Conservation (phyloP, 1,139 yeast genomes). For the Candida glucosophila region DNA sequence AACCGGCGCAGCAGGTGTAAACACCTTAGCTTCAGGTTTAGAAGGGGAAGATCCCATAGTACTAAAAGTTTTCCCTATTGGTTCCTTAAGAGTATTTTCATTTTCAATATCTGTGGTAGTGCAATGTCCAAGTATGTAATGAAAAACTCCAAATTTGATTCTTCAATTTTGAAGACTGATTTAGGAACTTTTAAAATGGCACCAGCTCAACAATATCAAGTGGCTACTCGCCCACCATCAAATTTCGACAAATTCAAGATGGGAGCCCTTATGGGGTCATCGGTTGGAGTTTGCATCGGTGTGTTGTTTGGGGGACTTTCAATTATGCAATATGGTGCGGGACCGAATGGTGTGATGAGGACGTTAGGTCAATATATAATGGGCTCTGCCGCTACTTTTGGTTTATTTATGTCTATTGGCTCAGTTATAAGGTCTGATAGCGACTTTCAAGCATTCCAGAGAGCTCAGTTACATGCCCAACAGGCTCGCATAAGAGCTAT, state of each 20-base stretch:
- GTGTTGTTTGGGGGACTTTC: slow-evolving; percentile 91
- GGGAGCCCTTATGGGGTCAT: slow-evolving; percentile 96
- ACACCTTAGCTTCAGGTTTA: slow-evolving; percentile 57
- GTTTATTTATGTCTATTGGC: slow-evolving; percentile 92
- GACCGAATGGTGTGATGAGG: slow-evolving; percentile 97
- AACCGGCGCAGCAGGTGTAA: slow-evolving; percentile 65
- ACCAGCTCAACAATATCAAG: slow-evolving; percentile 73
- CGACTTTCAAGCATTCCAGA: slow-evolving; percentile 34
- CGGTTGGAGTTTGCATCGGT: slow-evolving; percentile 95
- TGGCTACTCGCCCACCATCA: slow-evolving; percentile 72
- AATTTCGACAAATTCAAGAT: slow-evolving; percentile 93
- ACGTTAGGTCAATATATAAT: slow-evolving; percentile 93
- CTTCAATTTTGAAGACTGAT: slow-evolving; percentile 1
- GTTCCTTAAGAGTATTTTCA: neutral
- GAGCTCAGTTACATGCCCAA: slow-evolving; percentile 28
- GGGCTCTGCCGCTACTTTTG: slow-evolving; percentile 96
- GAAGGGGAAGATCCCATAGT: slow-evolving; percentile 50
- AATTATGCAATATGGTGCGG: slow-evolving; percentile 87
- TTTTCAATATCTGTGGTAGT: neutral
- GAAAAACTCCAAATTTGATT: neutral
- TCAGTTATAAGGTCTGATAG: slow-evolving; percentile 81
- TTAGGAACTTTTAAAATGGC: slow-evolving; percentile 46
- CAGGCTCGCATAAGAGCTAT: slow-evolving; percentile 28
- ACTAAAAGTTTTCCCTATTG: neutral
- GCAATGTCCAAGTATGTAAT: neutral